Percentiles rank a stretch among this genome's conserved stretches.
Evolutionary conservation across 140 eudicot genomes (phyloP).

Genomic region (Anethum foeniculum): DNA sequence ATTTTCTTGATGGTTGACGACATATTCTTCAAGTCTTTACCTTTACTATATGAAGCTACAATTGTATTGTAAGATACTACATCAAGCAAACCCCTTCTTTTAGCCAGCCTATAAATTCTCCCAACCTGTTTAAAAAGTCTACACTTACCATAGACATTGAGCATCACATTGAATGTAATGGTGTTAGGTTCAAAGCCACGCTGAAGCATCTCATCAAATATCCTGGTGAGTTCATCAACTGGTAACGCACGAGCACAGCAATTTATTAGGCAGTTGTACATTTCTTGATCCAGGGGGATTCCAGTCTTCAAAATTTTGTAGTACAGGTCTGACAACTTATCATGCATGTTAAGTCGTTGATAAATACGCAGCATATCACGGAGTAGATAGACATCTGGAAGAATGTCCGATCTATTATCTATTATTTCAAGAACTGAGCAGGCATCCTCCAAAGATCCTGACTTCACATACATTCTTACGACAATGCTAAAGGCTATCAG

Average conservation of each 20-base stretch:
- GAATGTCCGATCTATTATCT: constrained; percentile 50
- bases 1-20: constrained; percentile 49
- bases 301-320: constrained; percentile 65
- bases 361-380: constrained; percentile 85
- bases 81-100: constrained; percentile 54
- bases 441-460: constrained; percentile 57
- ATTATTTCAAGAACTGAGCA: constrained; percentile 56
- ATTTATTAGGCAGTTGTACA: constrained; percentile 84
- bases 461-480: constrained; percentile 70
- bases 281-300: constrained; percentile 77
- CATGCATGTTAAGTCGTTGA: constrained; percentile 59
- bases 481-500: constrained; percentile 68
- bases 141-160: constrained; percentile 70
- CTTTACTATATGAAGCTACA: constrained; percentile 72
- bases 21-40: constrained; percentile 56
- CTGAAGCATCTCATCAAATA: constrained; percentile 77
- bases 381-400: constrained; percentile 72
- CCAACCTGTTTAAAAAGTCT: constrained; percentile 63
- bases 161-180: constrained; percentile 62
- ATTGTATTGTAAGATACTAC: constrained; percentile 77
- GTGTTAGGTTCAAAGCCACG: constrained; percentile 64
- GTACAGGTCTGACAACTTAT: constrained; percentile 59
- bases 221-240: constrained; percentile 76
- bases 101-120: constrained; percentile 70
- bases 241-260: constrained; percentile 94